Percentiles rank a stretch among this genome's conserved stretches.
Evolutionary conservation across 768 basidiomycete species (phyloP).

Genomic region (Mrakia blollopis): DNA sequence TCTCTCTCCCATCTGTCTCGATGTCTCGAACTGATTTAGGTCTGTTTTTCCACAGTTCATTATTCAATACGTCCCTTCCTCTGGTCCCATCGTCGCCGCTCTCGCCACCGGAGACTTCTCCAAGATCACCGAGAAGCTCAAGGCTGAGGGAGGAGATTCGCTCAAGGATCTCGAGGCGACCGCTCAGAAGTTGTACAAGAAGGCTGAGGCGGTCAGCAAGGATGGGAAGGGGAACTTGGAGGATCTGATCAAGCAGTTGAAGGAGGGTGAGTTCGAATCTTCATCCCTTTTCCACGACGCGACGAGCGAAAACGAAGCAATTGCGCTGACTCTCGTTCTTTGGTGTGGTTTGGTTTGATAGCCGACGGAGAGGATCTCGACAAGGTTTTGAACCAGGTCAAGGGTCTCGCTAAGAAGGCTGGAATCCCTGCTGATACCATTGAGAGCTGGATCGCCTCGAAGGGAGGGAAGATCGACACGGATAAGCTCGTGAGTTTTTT

Average conservation of each 20-base stretch:
- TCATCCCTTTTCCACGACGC: background rate
- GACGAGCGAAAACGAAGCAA: background rate
- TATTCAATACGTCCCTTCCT: conserved; percentile 35
- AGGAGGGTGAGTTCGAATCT: conserved; percentile 37
- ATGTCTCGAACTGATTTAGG: no score
- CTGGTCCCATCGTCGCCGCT: conserved; percentile 24
- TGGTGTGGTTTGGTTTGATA: conserved; percentile 22
- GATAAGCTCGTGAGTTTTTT: conserved; percentile 29
- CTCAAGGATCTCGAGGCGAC: conserved; percentile 41
- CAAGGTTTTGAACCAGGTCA: conserved; percentile 41
- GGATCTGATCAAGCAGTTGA: conserved; percentile 40
- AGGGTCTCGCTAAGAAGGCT: conserved; percentile 42
- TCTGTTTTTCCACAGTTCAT: conserved; percentile 26
- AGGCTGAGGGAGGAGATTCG: conserved; percentile 40
- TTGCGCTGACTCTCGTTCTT: background rate
- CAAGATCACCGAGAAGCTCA: conserved; percentile 39
- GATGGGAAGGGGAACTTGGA: conserved; percentile 42
- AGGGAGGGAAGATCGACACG: conserved; percentile 42
- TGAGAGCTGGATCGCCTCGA: conserved; percentile 40
- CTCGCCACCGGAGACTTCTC: conserved; percentile 37
- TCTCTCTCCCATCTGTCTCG: background rate
- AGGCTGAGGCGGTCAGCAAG: conserved; percentile 41
- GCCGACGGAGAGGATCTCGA: conserved; percentile 43
- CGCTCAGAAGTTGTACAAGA: conserved; percentile 40
- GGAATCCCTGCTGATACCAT: conserved; percentile 42